Percentiles rank a stretch among this genome's conserved stretches.
Conservation (phyloP, 1,284 basidiomycete genomes). For the Rhizoctonia solani region DNA sequence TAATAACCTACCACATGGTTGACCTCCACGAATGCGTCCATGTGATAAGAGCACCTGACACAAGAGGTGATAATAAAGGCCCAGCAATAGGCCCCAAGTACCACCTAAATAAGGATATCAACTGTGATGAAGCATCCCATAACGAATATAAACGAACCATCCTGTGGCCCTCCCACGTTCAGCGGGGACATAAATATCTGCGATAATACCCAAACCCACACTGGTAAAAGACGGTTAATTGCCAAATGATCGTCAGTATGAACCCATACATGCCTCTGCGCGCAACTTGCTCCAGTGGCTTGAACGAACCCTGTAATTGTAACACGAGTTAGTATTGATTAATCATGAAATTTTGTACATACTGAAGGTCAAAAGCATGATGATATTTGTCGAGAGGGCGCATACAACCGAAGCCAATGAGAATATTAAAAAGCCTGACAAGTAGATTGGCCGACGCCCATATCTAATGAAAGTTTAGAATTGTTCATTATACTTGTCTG, state of each 20-base stretch:
- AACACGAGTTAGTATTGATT: too few relatives aligned
- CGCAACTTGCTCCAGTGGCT: slow-evolving; percentile 37
- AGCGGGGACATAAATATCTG: slow-evolving; percentile 38
- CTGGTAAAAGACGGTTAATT: slow-evolving; percentile 6
- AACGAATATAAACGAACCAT: slow-evolving; percentile 15
- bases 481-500: not conserved
- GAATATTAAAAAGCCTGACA: slow-evolving; percentile 35
- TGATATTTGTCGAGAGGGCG: slow-evolving; percentile 34
- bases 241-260: not conserved
- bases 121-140: not conserved
- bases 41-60: slow-evolving; percentile 23
- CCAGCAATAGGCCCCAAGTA: slow-evolving; percentile 38
- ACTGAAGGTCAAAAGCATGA: slow-evolving; percentile 30
- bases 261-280: slow-evolving; percentile 34
- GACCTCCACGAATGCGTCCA: slow-evolving; percentile 21
- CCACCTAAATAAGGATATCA: slow-evolving; percentile 29
- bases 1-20: slow-evolving; percentile 20
- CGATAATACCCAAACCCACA: slow-evolving; percentile 38
- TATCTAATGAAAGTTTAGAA: slow-evolving; percentile 22
- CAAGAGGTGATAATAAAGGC: slow-evolving; percentile 32
- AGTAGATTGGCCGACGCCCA: slow-evolving; percentile 37
- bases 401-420: slow-evolving; percentile 36
- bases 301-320: too few relatives aligned
- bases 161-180: slow-evolving; percentile 39
- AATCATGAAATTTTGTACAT: too few relatives aligned